Percentiles rank a stretch among this genome's conserved stretches.
Conservation (phyloP, 176 grass and related monocot genomes). For the Secale cereale region DNA sequence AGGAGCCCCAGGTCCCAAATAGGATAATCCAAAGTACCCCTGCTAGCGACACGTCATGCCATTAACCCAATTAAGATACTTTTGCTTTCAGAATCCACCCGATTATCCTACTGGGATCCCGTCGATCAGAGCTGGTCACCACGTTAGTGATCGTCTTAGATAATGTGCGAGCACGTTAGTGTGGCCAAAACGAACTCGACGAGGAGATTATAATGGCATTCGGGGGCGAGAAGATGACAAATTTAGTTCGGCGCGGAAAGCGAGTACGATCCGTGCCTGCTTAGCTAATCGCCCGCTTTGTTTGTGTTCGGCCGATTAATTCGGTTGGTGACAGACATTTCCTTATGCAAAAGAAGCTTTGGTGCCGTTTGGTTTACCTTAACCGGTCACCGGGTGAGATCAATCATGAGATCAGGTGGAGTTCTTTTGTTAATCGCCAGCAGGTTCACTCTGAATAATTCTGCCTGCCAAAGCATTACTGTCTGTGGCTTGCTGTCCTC, state of each 20-base stretch:
- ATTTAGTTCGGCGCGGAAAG: background rate
- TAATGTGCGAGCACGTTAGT: background rate
- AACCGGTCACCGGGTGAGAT: background rate
- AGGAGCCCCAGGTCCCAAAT: background rate
- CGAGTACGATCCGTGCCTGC: background rate
- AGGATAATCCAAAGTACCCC: background rate
- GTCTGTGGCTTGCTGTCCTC: background rate
- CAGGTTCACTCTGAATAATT: background rate
- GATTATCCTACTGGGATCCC: background rate
- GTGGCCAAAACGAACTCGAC: background rate
- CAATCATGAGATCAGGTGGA: no score
- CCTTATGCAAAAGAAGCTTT: background rate
- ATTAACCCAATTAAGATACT: background rate
- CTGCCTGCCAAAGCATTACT: background rate
- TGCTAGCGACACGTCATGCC: slow-evolving; percentile 23
- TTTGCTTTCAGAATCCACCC: background rate
- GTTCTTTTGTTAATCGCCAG: background rate
- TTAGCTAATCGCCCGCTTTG: slow-evolving; percentile 16
- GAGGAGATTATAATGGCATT: background rate
- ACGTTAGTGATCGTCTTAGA: background rate
- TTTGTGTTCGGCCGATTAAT: background rate
- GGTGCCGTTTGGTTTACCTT: slow-evolving; percentile 17
- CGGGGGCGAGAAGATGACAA: slow-evolving; percentile 6
- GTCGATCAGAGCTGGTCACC: background rate
- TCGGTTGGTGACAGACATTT: slow-evolving; percentile 17